Conservation (phyloP, 2,329 filamentous ascomycete genomes). For the Didymella pomorum region DNA sequence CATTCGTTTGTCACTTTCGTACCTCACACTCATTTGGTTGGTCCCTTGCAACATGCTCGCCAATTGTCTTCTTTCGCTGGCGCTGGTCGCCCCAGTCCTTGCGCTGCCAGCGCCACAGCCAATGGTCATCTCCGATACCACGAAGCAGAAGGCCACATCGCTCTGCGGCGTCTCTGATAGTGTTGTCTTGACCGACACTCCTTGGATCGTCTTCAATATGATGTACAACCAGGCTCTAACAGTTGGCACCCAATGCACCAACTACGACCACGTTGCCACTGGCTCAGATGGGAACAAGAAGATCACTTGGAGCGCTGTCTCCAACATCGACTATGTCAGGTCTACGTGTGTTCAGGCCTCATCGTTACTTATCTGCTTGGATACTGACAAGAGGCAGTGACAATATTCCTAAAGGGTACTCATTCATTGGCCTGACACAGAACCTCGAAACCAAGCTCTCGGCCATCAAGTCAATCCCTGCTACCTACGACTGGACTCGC, state of each 20-base stretch:
- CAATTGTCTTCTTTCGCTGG: slow-evolving; percentile 19
- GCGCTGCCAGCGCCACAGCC: slow-evolving; percentile 24
- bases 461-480: slow-evolving; percentile 52
- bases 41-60: slow-evolving; percentile 6
- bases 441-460: slow-evolving; percentile 53
- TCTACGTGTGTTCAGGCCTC: slow-evolving; percentile 21
- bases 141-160: slow-evolving; percentile 25
- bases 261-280: slow-evolving; percentile 47
- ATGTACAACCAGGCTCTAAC: slow-evolving; percentile 54
- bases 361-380: no score
- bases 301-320: slow-evolving; percentile 52
- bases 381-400: slow-evolving; percentile 28
- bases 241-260: slow-evolving; percentile 53
- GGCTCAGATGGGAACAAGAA: slow-evolving; percentile 43
- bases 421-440: slow-evolving; percentile 56
- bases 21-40: slow-evolving; percentile 7
- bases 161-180: slow-evolving; percentile 29
- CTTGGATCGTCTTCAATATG: slow-evolving; percentile 59
- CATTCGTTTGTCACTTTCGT: slow-evolving; percentile 8
- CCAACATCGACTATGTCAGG: slow-evolving; percentile 50
- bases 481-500: slow-evolving; percentile 52
- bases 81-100: slow-evolving; percentile 22
- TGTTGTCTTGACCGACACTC: slow-evolving; percentile 49
- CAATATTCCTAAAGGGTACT: slow-evolving; percentile 56
- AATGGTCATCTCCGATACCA: slow-evolving; percentile 25